phyloP scores from a whole-genome alignment of 495 filamentous ascomycete genomes.

The Talaromyces thailandensis region DNA sequence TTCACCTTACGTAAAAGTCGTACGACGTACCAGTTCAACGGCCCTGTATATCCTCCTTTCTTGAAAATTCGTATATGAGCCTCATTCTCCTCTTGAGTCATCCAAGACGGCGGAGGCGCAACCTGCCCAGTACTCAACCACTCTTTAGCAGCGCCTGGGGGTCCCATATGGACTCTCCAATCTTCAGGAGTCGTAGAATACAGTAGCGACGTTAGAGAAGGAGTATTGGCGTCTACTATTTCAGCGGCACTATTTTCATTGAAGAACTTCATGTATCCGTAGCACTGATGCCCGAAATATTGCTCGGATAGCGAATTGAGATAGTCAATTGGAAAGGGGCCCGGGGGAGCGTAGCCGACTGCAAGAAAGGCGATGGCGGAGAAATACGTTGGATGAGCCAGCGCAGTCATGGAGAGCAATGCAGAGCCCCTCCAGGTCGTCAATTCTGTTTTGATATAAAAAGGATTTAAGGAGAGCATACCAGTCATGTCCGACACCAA shows the following conservation, averaged over 20 bases:
- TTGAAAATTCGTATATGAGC: background rate
- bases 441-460: too few species aligned
- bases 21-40: conserved; percentile 4
- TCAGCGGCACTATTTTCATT: background rate
- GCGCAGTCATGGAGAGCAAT: background rate
- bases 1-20: background rate
- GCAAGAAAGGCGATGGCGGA: conserved; percentile 1
- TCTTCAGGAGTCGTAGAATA: background rate
- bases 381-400: background rate
- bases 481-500: conserved; percentile 1
- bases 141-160: background rate
- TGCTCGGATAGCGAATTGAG: background rate
- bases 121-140: background rate
- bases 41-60: conserved; percentile 5
- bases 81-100: background rate
- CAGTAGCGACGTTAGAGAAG: background rate
- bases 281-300: background rate
- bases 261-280: conserved; percentile 2
- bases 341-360: background rate
- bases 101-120: background rate
- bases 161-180: background rate
- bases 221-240: background rate
- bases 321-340: background rate
- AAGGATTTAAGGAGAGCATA: background rate
- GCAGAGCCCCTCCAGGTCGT: background rate